Conservation (phyloP, 352 stramenopile species). For the Pythium aquatile region DNA sequence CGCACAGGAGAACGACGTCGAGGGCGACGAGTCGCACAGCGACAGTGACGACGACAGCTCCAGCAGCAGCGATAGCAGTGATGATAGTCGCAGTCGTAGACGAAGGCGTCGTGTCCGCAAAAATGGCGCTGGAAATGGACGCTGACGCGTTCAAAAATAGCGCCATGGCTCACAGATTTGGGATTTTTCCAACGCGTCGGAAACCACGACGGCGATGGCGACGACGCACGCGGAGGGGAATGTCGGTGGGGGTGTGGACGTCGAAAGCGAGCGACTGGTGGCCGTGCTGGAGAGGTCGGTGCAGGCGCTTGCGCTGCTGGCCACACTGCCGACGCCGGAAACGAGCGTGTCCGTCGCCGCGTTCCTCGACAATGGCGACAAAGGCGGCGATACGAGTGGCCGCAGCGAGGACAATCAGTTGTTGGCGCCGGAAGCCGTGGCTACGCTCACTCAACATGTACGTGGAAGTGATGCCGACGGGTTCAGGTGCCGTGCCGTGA, state of each 20-base stretch:
- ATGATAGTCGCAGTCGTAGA: neutral
- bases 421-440: neutral
- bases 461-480: neutral
- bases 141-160: neutral
- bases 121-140: neutral
- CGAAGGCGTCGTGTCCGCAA: neutral
- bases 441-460: constrained; percentile 29
- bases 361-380: constrained; percentile 7
- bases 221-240: neutral
- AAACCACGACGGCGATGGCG: constrained; percentile 1
- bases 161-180: neutral
- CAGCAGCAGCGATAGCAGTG: constrained; percentile 10
- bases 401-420: neutral
- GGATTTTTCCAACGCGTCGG: neutral
- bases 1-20: constrained; percentile 14
- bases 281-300: constrained; percentile 37
- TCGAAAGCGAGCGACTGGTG: constrained; percentile 42
- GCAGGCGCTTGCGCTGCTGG: constrained; percentile 31
- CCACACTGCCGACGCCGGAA: constrained; percentile 27
- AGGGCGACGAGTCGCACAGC: constrained; percentile 11
- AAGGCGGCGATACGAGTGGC: constrained; percentile 1
- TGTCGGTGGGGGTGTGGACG: constrained; percentile 20
- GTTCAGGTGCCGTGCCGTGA: neutral
- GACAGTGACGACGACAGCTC: constrained; percentile 16
- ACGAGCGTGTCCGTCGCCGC: constrained; percentile 10